phyloP scores from a whole-genome alignment of 345 rosid genomes.

The Lepidium didymum region DNA sequence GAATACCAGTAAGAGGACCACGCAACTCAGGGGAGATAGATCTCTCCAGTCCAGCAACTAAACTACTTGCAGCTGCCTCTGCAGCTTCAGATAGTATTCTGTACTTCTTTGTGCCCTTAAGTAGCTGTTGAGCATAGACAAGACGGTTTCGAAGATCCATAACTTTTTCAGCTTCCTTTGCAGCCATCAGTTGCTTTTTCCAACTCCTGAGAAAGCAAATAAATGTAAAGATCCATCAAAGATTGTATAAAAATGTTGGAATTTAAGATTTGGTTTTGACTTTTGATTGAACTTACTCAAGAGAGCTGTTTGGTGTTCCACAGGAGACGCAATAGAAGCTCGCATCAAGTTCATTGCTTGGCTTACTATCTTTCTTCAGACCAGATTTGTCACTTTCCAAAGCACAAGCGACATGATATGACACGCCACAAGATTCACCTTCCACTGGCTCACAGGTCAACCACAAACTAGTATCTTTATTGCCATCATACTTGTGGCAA shows the following conservation, averaged over 20 bases:
- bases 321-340: conserved; percentile 50
- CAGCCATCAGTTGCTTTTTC: conserved; percentile 56
- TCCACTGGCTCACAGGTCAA: conserved; percentile 47
- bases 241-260: background rate
- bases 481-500: conserved; percentile 49
- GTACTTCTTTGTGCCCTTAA: conserved; percentile 41
- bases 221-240: background rate
- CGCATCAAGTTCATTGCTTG: conserved; percentile 30
- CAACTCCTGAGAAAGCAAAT: conserved; percentile 19
- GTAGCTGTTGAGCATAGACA: conserved; percentile 44
- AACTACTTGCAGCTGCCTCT: conserved; percentile 37
- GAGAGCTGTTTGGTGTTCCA: conserved; percentile 38
- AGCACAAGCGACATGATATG: conserved; percentile 59
- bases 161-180: conserved; percentile 49
- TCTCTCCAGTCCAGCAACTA: too few species aligned
- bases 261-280: too few species aligned
- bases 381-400: conserved; percentile 40
- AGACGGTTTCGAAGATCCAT: conserved; percentile 47
- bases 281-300: conserved; percentile 29
- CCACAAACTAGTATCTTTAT: conserved; percentile 74
- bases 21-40: conserved; percentile 21
- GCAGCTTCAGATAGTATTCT: conserved; percentile 30
- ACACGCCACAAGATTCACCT: conserved; percentile 45
- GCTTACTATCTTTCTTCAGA: conserved; percentile 8
- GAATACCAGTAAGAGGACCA: conserved; percentile 45